phyloP scores from a whole-genome alignment of 441 rosid species.

The Gossypium lobatum region DNA sequence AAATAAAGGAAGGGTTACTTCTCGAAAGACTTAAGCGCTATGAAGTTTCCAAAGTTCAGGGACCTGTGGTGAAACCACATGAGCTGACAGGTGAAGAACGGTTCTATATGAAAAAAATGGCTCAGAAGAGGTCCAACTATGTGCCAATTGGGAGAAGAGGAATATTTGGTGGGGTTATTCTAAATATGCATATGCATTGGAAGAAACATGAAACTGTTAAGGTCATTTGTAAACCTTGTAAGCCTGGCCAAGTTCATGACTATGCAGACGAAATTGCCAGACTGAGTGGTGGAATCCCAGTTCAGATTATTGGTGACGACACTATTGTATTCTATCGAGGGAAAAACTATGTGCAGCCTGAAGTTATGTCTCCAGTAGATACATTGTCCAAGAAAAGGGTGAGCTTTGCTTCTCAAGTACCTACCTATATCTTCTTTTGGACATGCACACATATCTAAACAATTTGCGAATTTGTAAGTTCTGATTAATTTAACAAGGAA shows the following conservation, averaged over 20 bases:
- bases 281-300: slow-evolving; percentile 83
- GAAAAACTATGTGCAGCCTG: slow-evolving; percentile 83
- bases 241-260: slow-evolving; percentile 70
- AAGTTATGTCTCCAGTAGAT: slow-evolving; percentile 86
- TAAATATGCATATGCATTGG: slow-evolving; percentile 93
- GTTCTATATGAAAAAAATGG: slow-evolving; percentile 78
- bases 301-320: slow-evolving; percentile 65
- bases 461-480: not conserved
- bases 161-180: slow-evolving; percentile 80
- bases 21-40: slow-evolving; percentile 74
- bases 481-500: not conserved
- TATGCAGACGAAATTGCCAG: slow-evolving; percentile 73
- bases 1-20: slow-evolving; percentile 73
- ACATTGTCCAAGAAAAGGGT: slow-evolving; percentile 85
- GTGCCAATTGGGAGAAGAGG: slow-evolving; percentile 78
- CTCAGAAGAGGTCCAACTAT: slow-evolving; percentile 82
- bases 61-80: slow-evolving; percentile 74
- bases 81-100: slow-evolving; percentile 81
- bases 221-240: slow-evolving; percentile 77
- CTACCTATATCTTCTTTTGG: not conserved
- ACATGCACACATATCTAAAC: not conserved
- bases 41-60: slow-evolving; percentile 75
- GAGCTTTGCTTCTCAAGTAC: not conserved
- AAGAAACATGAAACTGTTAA: slow-evolving; percentile 88
- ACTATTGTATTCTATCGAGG: slow-evolving; percentile 82